Conservation (phyloP, 2,329 filamentous ascomycete genomes). For the Neonectria coccinea region DNA sequence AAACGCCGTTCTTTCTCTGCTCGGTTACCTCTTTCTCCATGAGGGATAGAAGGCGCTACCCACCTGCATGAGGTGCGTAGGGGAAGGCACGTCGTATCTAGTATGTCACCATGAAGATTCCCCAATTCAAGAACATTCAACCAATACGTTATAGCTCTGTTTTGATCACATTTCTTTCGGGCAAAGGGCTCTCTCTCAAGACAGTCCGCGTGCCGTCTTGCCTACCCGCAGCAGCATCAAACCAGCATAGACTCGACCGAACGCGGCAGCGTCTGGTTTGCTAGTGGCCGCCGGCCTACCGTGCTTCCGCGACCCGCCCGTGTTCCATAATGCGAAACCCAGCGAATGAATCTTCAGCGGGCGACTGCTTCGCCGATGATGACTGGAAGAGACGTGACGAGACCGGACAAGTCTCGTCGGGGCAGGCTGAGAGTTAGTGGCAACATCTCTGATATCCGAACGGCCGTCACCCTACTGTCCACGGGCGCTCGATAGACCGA, state of each 20-base stretch:
- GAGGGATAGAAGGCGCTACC: constrained; percentile 10
- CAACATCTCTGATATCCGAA: not conserved
- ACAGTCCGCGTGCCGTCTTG: not conserved
- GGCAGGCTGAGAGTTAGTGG: constrained; percentile 12
- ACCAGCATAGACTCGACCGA: constrained; percentile 13
- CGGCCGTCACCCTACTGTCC: not conserved
- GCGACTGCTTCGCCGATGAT: constrained; percentile 12
- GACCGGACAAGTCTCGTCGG: constrained; percentile 10
- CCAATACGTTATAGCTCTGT: constrained; percentile 17
- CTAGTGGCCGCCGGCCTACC: constrained; percentile 25
- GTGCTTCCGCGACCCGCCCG: constrained; percentile 26
- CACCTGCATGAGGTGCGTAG: too few relatives aligned
- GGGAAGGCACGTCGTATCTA: too few relatives aligned
- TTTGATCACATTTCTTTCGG: constrained; percentile 9
- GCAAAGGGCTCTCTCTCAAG: not conserved
- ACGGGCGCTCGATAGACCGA: not conserved
- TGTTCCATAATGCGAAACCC: constrained; percentile 24
- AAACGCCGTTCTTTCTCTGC: constrained; percentile 14
- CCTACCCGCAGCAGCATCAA: constrained; percentile 21
- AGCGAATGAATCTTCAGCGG: constrained; percentile 33
- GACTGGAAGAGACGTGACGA: constrained; percentile 14
- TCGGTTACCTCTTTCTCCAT: constrained; percentile 25
- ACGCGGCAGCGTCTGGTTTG: constrained; percentile 25
- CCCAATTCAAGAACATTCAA: constrained; percentile 7
- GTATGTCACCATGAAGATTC: not conserved